These are phyloP conservation scores for Pugionium dolabratum DNA, from an alignment of 345 rosid genomes.

Conservation along the genomic window DNA sequence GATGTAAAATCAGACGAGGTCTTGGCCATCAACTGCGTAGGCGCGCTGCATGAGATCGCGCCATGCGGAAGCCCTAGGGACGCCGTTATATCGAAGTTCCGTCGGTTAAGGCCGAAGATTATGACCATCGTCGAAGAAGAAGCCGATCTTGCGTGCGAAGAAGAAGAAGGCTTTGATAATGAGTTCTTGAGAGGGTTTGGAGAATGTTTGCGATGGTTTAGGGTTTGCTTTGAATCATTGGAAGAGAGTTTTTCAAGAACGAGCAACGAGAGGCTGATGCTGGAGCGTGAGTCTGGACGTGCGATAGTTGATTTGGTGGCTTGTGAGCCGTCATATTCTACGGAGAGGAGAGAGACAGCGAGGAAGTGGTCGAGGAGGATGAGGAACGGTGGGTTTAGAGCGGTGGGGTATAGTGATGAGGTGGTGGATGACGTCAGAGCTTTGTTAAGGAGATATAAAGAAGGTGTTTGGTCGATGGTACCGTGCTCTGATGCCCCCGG, in stretches of 20 bases:
- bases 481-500: conserved; percentile 69
- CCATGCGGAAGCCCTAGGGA: conserved; percentile 61
- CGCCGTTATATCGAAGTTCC: conserved; percentile 57
- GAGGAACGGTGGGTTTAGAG: conserved; percentile 56
- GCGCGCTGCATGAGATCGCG: conserved; percentile 60
- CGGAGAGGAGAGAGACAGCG: conserved; percentile 80
- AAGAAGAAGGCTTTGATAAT: conserved; percentile 46
- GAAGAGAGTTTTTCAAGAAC: conserved; percentile 79
- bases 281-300: conserved; percentile 77
- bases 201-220: conserved; percentile 82
- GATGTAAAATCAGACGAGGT: conserved; percentile 70
- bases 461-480: conserved; percentile 83
- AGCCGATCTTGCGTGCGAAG: conserved; percentile 64
- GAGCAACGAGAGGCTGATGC: conserved; percentile 82
- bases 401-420: conserved; percentile 69
- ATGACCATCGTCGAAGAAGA: conserved; percentile 90
- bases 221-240: conserved; percentile 84
- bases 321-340: conserved; percentile 61
- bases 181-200: conserved; percentile 70
- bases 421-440: conserved; percentile 89
- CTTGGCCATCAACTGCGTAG: conserved; percentile 73
- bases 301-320: conserved; percentile 83
- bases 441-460: conserved; percentile 87
- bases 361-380: conserved; percentile 71
- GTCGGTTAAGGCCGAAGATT: conserved; percentile 66